A percentile compares a stretch with the other conserved stretches of the same genome.
Evolutionary conservation across 495 filamentous ascomycete genomes (phyloP).

Genomic region (Aspergillus olivimuriae): DNA sequence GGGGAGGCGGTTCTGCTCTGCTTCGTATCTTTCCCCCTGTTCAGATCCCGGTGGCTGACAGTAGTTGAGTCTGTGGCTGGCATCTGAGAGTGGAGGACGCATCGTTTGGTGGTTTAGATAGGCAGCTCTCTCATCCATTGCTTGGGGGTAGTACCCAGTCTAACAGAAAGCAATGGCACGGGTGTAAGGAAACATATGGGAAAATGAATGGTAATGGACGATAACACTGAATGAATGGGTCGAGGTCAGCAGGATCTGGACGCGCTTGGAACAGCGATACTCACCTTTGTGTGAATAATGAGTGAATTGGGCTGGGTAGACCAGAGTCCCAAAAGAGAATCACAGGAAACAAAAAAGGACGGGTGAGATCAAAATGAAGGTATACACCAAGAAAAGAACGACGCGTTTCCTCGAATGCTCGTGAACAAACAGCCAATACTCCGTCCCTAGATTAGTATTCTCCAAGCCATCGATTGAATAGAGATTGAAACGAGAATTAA

Average conservation of each 20-base stretch:
- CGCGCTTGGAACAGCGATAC: background rate
- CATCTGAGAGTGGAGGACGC: conserved; percentile 46
- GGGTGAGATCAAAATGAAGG: background rate
- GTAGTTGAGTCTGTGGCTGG: conserved; percentile 41
- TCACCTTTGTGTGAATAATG: background rate
- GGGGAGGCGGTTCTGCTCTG: conserved; percentile 21
- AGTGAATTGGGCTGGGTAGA: background rate
- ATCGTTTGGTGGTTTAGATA: conserved; percentile 16
- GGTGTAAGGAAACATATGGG: conserved; percentile 2
- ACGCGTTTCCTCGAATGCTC: background rate
- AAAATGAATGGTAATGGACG: background rate
- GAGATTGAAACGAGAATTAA: background rate
- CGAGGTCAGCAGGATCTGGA: too few relatives aligned
- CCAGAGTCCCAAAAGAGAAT: background rate
- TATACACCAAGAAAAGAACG: background rate
- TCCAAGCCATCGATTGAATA: background rate
- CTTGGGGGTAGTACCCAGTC: conserved; percentile 7
- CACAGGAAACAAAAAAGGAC: too few relatives aligned
- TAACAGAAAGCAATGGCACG: conserved; percentile 3
- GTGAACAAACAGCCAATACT: background rate
- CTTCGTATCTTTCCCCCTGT: conserved; percentile 17
- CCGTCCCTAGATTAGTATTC: conserved; percentile 1
- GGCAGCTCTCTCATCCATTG: conserved; percentile 14
- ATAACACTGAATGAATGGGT: background rate
- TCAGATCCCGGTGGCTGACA: conserved; percentile 20